phyloP scores from a whole-genome alignment of 2,329 filamentous ascomycete genomes.

The Falciphora oryzae region DNA sequence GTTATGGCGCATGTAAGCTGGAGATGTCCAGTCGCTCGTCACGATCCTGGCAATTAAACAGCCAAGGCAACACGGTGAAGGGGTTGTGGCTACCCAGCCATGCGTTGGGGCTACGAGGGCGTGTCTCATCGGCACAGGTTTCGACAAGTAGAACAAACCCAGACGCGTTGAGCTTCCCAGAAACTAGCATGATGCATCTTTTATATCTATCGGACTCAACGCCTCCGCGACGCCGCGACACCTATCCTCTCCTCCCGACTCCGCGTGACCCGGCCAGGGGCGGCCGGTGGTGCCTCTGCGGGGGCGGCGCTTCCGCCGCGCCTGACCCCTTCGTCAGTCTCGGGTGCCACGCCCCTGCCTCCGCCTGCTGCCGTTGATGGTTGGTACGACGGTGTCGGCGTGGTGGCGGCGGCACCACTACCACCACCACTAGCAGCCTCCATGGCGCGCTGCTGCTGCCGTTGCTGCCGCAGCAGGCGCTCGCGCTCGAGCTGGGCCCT shows the following conservation, averaged over 20 bases:
- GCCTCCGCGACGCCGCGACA: slow-evolving; percentile 17
- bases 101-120: too few relatives aligned
- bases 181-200: too few relatives aligned
- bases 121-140: too few relatives aligned
- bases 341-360: slow-evolving; percentile 1
- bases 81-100: too few relatives aligned
- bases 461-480: slow-evolving; percentile 1
- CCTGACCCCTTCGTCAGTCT: not conserved
- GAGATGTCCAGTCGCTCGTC: too few relatives aligned
- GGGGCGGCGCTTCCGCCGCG: not conserved
- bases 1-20: too few relatives aligned
- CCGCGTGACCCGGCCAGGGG: slow-evolving; percentile 22
- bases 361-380: not conserved
- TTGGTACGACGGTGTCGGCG: slow-evolving; percentile 9
- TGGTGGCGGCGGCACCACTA: not conserved
- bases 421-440: too few relatives aligned
- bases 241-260: slow-evolving; percentile 27
- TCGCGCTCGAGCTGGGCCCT: slow-evolving; percentile 4
- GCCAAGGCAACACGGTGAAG: too few relatives aligned
- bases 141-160: too few relatives aligned
- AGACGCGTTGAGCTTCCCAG: too few relatives aligned
- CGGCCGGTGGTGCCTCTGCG: slow-evolving; percentile 16
- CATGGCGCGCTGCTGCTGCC: not conserved
- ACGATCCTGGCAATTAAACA: too few relatives aligned
- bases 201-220: slow-evolving; percentile 11